Evolutionary conservation across 345 rosid genomes (phyloP), one percentile per base, ranked within the genome.

Genomic region (Excoecaria cochinchinensis): DNA sequence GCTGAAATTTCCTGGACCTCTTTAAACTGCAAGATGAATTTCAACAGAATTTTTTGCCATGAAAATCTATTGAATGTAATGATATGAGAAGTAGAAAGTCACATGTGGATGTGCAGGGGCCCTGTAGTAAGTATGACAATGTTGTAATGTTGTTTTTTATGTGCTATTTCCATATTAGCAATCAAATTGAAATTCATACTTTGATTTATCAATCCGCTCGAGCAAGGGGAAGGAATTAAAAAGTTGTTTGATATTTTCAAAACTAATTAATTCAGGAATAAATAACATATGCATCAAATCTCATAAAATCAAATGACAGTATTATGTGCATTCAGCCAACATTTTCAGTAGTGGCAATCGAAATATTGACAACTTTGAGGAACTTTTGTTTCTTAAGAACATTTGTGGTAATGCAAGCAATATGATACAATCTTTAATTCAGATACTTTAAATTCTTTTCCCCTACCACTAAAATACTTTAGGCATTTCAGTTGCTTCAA

Each of bases 1-100:
- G 77, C 77, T 72, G 77, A 40, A 78, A 69, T 57, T 73, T 78
- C 69, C 81, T 78, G 22, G 77, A 78, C 53, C 81, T 78, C 48
- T 73, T 78, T 53, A 78, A 67, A 60, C 81, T 78, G 81, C 74
- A 78, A 66, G 48, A 64, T 56, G 53, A 70, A 70, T 53, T 77
- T 11, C 57, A 61, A 1, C 25, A 19, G 58, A 62, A 19, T 62
- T 63, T 31, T 16, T 67, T 8, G 17, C 61, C 72, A 75, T 22
- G 22, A 31, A 78, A 46, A 66, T 48, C 73, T 31, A 51, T 44
- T 10, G 31, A 44, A 44, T 44, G 48, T 44, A 6, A 44, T 44
- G 48, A 44, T 44, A 44, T 44, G 58, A 42, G 40, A 56, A 77
- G 74, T 24, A 24, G 74, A 51, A 53, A 53, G n/a, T 70, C 39